Conservation (phyloP, 441 rosid species). For the Arabidopsis hybrid region DNA sequence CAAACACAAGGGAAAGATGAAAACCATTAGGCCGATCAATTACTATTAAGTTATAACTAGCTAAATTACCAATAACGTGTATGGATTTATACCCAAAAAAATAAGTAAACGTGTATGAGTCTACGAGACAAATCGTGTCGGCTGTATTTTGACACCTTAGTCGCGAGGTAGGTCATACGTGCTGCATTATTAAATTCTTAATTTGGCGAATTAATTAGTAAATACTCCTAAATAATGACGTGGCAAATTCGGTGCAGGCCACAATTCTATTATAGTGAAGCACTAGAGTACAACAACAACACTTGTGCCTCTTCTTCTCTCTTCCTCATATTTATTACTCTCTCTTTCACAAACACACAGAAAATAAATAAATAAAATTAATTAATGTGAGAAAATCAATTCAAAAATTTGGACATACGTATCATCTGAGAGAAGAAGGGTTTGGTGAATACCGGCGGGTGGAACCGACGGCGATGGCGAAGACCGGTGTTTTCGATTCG, state of each 20-base stretch:
- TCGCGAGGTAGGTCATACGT: constrained; percentile 46
- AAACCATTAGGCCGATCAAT: not conserved
- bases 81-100: not conserved
- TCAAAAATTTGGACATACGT: constrained; percentile 29
- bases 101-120: not conserved
- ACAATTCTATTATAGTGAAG: constrained; percentile 38
- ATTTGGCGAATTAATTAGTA: not conserved
- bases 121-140: constrained; percentile 35
- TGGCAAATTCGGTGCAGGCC: constrained; percentile 42
- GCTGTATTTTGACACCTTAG: constrained; percentile 38
- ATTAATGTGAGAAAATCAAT: constrained; percentile 40
- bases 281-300: constrained; percentile 33
- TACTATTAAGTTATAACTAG: not conserved
- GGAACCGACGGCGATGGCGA: constrained; percentile 66
- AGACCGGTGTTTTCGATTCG: constrained; percentile 65
- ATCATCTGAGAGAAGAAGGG: not conserved
- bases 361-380: not conserved
- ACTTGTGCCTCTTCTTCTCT: constrained; percentile 24
- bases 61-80: not conserved
- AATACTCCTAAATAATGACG: constrained; percentile 23
- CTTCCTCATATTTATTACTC: constrained; percentile 37
- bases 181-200: constrained; percentile 17
- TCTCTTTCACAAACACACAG: not conserved
- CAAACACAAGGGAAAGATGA: not conserved
- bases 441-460: constrained; percentile 24